phyloP scores from a whole-genome alignment of 2,329 filamentous ascomycete genomes.

The Orbilia quercus region DNA sequence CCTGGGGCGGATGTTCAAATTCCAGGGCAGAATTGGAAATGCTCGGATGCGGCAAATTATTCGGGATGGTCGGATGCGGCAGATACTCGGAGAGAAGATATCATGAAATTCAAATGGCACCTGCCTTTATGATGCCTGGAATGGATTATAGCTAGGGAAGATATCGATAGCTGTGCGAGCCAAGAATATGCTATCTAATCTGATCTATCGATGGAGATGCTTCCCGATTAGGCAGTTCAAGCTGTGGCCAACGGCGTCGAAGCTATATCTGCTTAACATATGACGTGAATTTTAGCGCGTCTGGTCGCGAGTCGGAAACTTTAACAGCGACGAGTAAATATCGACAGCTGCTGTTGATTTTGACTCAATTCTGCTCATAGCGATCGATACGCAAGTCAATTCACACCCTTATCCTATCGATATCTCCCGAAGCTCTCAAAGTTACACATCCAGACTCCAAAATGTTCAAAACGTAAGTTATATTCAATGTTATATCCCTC shows the following conservation, averaged over 20 bases:
- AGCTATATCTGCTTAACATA: conserved; percentile 24
- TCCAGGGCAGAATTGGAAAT: background rate
- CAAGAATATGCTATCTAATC: background rate
- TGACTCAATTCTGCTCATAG: no score
- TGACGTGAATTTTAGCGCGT: no score
- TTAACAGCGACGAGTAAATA: no score
- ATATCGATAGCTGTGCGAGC: no score
- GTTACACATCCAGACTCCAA: background rate
- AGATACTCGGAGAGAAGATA: no score
- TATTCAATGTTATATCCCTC: background rate
- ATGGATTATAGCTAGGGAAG: no score
- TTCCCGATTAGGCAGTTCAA: conserved; percentile 14
- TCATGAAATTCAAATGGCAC: no score
- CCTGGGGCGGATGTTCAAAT: conserved; percentile 2
- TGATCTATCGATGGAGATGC: background rate
- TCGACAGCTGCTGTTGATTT: no score
- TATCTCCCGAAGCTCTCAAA: background rate
- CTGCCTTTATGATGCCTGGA: no score
- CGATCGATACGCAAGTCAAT: no score
- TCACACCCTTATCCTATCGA: background rate
- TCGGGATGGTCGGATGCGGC: no score
- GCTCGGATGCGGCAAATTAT: conserved; percentile 1
- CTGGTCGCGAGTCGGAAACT: no score
- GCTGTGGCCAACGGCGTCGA: conserved; percentile 34
- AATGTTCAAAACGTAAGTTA: conserved; percentile 22